phyloP scores from a whole-genome alignment of 257 asterid genomes.

The Petrea volubilis region DNA sequence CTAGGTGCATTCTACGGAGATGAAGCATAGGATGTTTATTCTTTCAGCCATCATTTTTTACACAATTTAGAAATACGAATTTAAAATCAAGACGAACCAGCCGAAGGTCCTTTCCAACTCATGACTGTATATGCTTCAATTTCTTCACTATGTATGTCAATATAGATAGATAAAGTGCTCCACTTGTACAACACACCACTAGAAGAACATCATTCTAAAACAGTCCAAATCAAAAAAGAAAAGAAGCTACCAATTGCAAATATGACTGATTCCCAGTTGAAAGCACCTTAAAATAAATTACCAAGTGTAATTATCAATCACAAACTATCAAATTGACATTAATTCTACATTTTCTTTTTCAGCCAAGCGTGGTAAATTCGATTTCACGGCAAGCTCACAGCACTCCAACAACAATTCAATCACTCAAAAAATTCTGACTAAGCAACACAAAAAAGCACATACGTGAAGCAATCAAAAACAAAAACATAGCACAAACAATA shows the following conservation, averaged over 20 bases:
- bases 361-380: background rate
- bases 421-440: background rate
- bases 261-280: conserved; percentile 6
- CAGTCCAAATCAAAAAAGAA: background rate
- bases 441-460: background rate
- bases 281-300: background rate
- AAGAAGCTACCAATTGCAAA: background rate
- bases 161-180: too few species aligned
- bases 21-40: background rate
- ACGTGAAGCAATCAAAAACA: background rate
- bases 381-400: conserved; percentile 19
- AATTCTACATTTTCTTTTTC: background rate
- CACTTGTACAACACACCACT: too few species aligned
- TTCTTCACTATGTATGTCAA: too few species aligned
- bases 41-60: background rate
- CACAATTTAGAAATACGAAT: too few species aligned
- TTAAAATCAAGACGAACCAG: too few species aligned
- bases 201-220: too few species aligned
- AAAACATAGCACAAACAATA: background rate
- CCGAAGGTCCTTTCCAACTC: too few species aligned
- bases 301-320: background rate
- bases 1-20: background rate
- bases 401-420: conserved; percentile 12
- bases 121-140: too few species aligned
- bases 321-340: background rate